These are phyloP conservation scores for Sporothrix variecibatus DNA, from an alignment of 2,329 filamentous ascomycete species.

Conservation along the genomic window DNA sequence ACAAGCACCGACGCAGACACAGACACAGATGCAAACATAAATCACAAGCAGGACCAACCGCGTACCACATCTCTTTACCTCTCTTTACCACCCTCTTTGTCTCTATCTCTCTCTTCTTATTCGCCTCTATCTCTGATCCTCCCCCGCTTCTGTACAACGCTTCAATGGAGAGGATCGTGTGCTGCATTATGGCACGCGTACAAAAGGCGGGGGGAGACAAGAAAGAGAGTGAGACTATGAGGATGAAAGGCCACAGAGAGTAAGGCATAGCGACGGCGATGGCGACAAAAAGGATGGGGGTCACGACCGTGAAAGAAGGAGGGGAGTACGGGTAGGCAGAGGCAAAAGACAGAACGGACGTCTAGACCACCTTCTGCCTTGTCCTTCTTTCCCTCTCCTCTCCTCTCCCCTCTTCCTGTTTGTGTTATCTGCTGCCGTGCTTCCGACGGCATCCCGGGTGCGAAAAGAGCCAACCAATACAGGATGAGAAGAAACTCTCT, in stretches of 20 bases:
- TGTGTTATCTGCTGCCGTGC: background rate
- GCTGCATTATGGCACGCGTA: background rate
- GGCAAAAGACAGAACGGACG: background rate
- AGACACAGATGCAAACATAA: background rate
- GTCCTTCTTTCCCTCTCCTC: background rate
- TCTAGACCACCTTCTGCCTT: background rate
- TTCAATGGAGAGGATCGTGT: conserved; percentile 1
- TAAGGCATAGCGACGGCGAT: background rate
- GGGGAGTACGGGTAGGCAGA: background rate
- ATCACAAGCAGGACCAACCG: conserved; percentile 7
- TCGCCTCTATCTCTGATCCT: background rate
- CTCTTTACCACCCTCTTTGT: background rate
- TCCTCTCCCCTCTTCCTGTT: background rate
- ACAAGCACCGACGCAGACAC: background rate
- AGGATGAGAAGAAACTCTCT: too few relatives aligned
- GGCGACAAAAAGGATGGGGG: background rate
- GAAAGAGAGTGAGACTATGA: too few relatives aligned
- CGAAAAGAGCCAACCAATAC: background rate
- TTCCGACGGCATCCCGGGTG: background rate
- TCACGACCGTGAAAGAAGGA: background rate
- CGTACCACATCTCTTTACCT: background rate
- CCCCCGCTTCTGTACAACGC: conserved; percentile 1
- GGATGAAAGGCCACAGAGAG: background rate
- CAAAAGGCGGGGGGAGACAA: background rate
- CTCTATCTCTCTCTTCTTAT: background rate